Conservation (phyloP, 129 eudicot species). For the Ambrosia artemisiifolia region DNA sequence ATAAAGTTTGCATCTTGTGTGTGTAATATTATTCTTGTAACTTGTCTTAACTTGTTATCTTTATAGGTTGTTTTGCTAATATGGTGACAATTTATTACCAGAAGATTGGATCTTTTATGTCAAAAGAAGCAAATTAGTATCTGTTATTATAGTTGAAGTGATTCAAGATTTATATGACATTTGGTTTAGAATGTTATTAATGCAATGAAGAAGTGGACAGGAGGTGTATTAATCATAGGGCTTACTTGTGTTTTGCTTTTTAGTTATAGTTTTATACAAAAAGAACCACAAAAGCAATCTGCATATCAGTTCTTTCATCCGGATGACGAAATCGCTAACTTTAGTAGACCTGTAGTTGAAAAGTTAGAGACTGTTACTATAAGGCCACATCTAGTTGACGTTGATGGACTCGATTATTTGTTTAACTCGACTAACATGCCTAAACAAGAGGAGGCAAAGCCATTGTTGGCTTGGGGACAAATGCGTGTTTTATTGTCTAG, state of each 20-base stretch:
- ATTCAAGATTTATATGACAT: conserved; percentile 24
- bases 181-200: conserved; percentile 22
- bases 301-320: conserved; percentile 72
- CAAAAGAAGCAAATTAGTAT: too few relatives aligned
- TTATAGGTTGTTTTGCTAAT: not conserved
- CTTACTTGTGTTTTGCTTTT: conserved; percentile 63
- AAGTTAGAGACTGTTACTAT: conserved; percentile 13
- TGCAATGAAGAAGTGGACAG: conserved; percentile 88
- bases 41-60: not conserved
- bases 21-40: not conserved
- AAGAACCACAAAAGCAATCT: conserved; percentile 62
- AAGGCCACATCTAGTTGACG: conserved; percentile 44
- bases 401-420: conserved; percentile 58
- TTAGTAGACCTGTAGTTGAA: conserved; percentile 15
- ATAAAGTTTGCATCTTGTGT: not conserved
- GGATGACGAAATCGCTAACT: not conserved
- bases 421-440: conserved; percentile 53
- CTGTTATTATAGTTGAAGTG: not conserved
- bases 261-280: conserved; percentile 53
- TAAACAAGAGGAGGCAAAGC: conserved; percentile 45
- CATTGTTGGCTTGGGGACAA: conserved; percentile 60
- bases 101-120: too few relatives aligned
- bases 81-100: too few relatives aligned
- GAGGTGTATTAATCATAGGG: conserved; percentile 65
- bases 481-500: conserved; percentile 67